Evolutionary conservation across 2,329 filamentous ascomycete genomes (phyloP).

Genomic region (Alternaria sp.): DNA sequence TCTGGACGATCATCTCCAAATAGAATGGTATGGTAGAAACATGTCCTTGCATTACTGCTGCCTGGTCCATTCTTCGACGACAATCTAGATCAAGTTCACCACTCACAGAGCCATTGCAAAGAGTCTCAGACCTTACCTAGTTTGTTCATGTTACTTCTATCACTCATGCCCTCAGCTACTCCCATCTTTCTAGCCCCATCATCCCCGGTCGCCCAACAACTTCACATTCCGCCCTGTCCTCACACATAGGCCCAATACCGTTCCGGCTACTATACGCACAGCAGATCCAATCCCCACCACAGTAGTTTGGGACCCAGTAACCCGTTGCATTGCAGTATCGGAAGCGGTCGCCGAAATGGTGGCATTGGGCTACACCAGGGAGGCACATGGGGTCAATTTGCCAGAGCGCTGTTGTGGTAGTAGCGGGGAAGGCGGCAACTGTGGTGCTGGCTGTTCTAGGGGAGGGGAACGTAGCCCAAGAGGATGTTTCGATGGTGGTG

Average conservation of each 20-base stretch:
- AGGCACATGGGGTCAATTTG: conserved; percentile 1
- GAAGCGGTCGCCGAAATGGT: background rate
- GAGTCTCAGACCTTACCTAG: no score
- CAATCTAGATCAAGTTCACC: no score
- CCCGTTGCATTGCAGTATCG: background rate
- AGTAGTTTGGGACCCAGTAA: background rate
- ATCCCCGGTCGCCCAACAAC: background rate
- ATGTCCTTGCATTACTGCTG: no score
- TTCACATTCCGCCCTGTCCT: background rate
- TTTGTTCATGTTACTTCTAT: no score
- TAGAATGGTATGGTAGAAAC: no score
- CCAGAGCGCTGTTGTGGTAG: background rate
- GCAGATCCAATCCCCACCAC: background rate
- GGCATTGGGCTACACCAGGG: background rate
- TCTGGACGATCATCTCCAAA: background rate
- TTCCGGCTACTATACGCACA: background rate
- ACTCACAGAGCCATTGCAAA: no score
- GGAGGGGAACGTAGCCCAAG: no score
- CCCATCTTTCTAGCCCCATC: background rate
- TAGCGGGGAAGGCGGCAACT: background rate
- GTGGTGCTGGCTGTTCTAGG: background rate
- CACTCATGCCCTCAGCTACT: no score
- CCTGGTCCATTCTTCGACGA: no score
- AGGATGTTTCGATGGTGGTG: no score
- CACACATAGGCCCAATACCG: background rate